A percentile compares a stretch with the other conserved stretches of the same genome.
These are phyloP conservation scores for Collybia nuda DNA, from an alignment of 768 basidiomycete genomes.

Conservation along the genomic window DNA sequence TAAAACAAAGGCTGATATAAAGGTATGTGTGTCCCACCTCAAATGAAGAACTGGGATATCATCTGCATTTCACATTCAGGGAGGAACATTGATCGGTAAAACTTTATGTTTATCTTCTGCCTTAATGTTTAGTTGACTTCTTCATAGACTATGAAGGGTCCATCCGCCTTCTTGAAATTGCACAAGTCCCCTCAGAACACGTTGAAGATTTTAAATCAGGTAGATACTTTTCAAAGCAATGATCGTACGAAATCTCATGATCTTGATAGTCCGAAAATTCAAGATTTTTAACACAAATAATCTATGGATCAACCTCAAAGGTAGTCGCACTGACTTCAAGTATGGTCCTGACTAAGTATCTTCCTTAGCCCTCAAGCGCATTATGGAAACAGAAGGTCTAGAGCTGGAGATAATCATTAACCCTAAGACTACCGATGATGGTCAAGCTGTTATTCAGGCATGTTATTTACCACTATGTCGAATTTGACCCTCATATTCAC, in stretches of 20 bases:
- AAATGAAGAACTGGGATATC: neutral
- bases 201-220: conserved; percentile 92
- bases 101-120: conserved; percentile 1
- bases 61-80: conserved; percentile 35
- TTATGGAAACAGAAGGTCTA: conserved; percentile 85
- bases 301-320: conserved; percentile 76
- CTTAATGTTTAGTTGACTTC: neutral
- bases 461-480: conserved; percentile 3
- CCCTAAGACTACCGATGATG: conserved; percentile 84
- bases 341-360: neutral
- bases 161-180: conserved; percentile 88
- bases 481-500: conserved; percentile 15
- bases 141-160: conserved; percentile 76
- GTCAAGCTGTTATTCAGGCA: conserved; percentile 80
- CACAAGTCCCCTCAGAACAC: conserved; percentile 92
- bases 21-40: conserved; percentile 16
- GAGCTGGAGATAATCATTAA: conserved; percentile 96
- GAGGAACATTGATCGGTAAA: conserved; percentile 78
- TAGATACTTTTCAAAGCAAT: conserved; percentile 17
- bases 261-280: conserved; percentile 72
- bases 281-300: conserved; percentile 93
- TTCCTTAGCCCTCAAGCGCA: conserved; percentile 76
- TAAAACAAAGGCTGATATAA: conserved; percentile 89
- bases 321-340: conserved; percentile 26
- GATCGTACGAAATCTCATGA: neutral